phyloP scores from a whole-genome alignment of 495 filamentous ascomycete genomes.

The Aspergillus haitiensis region DNA sequence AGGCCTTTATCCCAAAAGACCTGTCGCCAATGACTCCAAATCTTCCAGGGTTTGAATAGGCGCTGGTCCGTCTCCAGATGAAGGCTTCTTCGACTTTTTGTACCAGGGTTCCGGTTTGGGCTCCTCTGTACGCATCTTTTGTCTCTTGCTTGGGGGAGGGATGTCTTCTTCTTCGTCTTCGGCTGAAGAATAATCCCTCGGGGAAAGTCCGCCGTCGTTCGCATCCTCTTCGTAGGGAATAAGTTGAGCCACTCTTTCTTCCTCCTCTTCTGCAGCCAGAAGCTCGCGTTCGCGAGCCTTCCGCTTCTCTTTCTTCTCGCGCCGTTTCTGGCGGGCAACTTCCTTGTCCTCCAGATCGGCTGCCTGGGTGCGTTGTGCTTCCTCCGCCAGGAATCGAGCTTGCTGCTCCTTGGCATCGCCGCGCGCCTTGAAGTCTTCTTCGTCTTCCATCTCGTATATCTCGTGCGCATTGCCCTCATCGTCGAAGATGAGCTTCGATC shows the following conservation, averaged over 20 bases:
- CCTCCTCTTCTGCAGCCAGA: conserved; percentile 39
- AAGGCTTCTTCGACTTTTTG: conserved; percentile 47
- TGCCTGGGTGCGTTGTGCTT: conserved; percentile 66
- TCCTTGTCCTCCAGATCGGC: conserved; percentile 83
- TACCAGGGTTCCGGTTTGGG: conserved; percentile 44
- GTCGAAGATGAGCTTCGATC: conserved; percentile 84
- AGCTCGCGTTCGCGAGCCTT: conserved; percentile 68
- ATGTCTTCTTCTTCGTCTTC: conserved; percentile 34
- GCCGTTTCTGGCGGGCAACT: conserved; percentile 72
- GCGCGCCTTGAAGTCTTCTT: conserved; percentile 70
- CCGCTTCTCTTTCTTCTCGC: conserved; percentile 83
- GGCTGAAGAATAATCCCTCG: conserved; percentile 22
- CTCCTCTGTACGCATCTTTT: conserved; percentile 38
- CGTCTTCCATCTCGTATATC: conserved; percentile 82
- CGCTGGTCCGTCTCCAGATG: conserved; percentile 40
- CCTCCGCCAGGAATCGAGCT: conserved; percentile 70
- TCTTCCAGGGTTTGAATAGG: conserved; percentile 86
- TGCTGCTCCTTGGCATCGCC: conserved; percentile 76
- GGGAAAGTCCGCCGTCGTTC: conserved; percentile 43
- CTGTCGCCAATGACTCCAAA: conserved; percentile 83
- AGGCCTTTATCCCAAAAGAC: conserved; percentile 60
- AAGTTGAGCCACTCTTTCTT: conserved; percentile 45
- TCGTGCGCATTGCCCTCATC: conserved; percentile 84
- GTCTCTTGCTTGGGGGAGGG: conserved; percentile 45
- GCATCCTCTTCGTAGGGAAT: conserved; percentile 41